phyloP scores from a whole-genome alignment of 495 filamentous ascomycete species.

The Cercophora newfieldiana region DNA sequence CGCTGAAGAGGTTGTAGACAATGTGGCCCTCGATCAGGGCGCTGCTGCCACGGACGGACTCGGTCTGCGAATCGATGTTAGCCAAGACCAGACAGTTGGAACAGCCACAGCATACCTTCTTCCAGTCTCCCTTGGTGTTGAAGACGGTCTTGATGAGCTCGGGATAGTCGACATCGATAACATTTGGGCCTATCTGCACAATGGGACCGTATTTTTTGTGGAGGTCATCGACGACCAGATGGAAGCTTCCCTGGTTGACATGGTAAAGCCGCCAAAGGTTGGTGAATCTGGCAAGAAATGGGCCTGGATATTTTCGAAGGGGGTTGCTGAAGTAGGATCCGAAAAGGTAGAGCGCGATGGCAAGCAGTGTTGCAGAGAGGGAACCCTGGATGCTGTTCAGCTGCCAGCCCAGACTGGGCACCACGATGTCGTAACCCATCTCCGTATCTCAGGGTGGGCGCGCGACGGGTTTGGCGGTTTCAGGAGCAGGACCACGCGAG shows the following conservation, averaged over 20 bases:
- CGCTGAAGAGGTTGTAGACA: conserved; percentile 41
- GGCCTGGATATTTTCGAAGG: conserved; percentile 37
- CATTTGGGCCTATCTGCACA: conserved; percentile 41
- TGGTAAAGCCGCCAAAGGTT: conserved; percentile 29
- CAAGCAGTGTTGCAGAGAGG: background rate
- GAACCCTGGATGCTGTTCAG: background rate
- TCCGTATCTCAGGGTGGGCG: background rate
- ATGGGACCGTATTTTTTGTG: conserved; percentile 42
- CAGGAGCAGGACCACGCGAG: background rate
- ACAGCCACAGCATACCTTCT: conserved; percentile 19
- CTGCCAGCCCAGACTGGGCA: background rate
- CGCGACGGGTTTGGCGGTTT: background rate
- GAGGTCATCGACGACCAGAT: conserved; percentile 23
- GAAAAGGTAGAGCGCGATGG: background rate
- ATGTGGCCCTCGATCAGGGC: conserved; percentile 35
- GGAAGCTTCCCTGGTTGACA: conserved; percentile 19
- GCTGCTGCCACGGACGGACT: conserved; percentile 37
- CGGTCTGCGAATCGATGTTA: conserved; percentile 29
- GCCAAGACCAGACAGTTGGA: background rate
- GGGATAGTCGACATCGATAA: conserved; percentile 40
- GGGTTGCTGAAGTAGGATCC: conserved; percentile 10
- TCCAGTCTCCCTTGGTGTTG: conserved; percentile 23
- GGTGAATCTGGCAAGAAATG: conserved; percentile 36
- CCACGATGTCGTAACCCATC: background rate
- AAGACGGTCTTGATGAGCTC: conserved; percentile 29